A percentile compares a stretch with the other conserved stretches of the same genome.
These are phyloP conservation scores for Auriscalpium orientale DNA, from an alignment of 768 basidiomycete genomes.

Conservation along the genomic window DNA sequence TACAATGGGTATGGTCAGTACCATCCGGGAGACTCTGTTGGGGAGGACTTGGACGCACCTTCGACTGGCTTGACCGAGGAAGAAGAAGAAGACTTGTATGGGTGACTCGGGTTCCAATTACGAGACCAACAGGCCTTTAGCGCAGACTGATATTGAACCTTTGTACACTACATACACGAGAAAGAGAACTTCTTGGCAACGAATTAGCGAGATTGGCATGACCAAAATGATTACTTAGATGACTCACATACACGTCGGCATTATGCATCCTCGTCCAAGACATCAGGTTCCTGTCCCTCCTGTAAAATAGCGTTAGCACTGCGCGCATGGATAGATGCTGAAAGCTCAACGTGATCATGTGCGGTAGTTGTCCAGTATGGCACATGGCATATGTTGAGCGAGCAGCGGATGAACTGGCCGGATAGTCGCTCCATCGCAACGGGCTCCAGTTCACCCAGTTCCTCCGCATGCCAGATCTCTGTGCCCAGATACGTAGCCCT, in stretches of 20 bases:
- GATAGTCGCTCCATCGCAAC: neutral
- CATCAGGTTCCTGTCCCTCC: neutral
- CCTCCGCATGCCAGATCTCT: neutral
- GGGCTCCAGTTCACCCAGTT: neutral
- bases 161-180: too few relatives aligned
- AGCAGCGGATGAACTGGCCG: neutral
- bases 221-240: too few relatives aligned
- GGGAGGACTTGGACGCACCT: too few relatives aligned
- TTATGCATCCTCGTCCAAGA: neutral
- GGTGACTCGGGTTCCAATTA: too few relatives aligned
- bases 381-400: neutral
- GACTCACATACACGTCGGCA: neutral
- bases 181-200: too few relatives aligned
- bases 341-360: neutral
- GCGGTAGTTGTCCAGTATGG: neutral
- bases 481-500: neutral
- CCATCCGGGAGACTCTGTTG: too few relatives aligned
- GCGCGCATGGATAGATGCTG: neutral
- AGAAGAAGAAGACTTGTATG: too few relatives aligned
- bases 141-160: too few relatives aligned
- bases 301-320: neutral
- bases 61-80: too few relatives aligned
- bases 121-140: too few relatives aligned
- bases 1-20: too few relatives aligned
- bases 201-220: too few relatives aligned